Evolutionary conservation across 176 grass and related monocot genomes (phyloP).

Genomic region (Paspalum vaginatum): DNA sequence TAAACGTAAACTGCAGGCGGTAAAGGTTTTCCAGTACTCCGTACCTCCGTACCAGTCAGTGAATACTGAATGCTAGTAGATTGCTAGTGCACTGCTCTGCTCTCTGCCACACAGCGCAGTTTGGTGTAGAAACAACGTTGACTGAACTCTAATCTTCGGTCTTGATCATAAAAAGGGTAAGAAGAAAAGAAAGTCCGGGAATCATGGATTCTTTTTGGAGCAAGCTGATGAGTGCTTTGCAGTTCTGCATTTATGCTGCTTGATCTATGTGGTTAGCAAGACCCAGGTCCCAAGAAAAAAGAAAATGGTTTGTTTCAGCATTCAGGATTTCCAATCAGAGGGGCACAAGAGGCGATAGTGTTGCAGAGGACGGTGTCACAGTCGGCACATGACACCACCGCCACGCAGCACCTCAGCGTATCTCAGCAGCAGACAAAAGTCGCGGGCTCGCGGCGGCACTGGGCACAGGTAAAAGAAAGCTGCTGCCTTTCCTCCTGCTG

Average conservation of each 20-base stretch:
- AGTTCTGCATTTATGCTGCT: neutral
- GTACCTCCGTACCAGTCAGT: neutral
- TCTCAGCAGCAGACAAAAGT: conserved; percentile 18
- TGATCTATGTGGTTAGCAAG: neutral
- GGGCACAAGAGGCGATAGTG: neutral
- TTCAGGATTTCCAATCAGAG: conserved; percentile 4
- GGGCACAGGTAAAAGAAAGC: conserved; percentile 27
- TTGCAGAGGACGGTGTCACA: conserved; percentile 29
- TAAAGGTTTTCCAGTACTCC: too few species aligned
- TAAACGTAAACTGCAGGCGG: neutral
- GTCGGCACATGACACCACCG: conserved; percentile 43
- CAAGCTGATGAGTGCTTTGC: neutral
- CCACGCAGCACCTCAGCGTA: conserved; percentile 25
- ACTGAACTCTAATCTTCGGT: neutral
- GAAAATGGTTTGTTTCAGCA: neutral
- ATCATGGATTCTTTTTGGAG: neutral
- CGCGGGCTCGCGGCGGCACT: conserved; percentile 34
- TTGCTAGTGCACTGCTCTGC: too few species aligned
- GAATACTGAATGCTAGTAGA: neutral
- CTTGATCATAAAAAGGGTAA: neutral
- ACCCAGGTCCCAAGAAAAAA: neutral
- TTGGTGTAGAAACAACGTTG: neutral
- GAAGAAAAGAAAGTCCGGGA: neutral
- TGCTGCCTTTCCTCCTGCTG: conserved; percentile 32
- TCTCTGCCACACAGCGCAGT: neutral